These are phyloP conservation scores for Russula olivacea DNA, from an alignment of 768 basidiomycete genomes.

Conservation along the genomic window DNA sequence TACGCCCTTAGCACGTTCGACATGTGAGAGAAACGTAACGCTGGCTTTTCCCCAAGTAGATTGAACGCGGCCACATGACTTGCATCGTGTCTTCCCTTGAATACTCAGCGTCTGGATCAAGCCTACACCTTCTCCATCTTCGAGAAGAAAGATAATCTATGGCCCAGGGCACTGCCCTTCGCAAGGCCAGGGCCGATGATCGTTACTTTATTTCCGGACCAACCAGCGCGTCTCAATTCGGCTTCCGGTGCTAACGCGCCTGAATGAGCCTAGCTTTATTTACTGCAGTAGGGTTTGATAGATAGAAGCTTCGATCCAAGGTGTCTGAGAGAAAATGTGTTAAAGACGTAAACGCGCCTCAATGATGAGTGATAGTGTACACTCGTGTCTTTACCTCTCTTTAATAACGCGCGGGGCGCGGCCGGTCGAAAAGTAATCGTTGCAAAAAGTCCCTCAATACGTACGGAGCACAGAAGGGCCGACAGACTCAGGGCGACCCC, in stretches of 20 bases:
- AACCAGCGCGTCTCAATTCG: neutral
- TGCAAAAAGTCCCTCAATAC: neutral
- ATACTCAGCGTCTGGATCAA: neutral
- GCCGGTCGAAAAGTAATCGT: neutral
- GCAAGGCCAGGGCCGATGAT: neutral
- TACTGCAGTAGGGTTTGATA: neutral
- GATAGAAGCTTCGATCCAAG: neutral
- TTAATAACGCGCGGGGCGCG: neutral
- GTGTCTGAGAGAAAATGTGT: neutral
- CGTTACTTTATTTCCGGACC: neutral
- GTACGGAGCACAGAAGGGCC: neutral
- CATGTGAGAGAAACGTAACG: neutral
- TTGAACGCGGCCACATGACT: neutral
- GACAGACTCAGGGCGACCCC: neutral
- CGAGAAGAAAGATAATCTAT: neutral
- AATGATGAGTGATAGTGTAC: neutral
- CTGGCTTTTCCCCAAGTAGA: too few species aligned
- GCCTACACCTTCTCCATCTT: neutral
- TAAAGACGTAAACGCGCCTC: neutral
- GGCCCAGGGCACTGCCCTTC: neutral
- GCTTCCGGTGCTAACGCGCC: neutral
- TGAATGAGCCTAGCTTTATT: neutral
- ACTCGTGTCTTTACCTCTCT: neutral
- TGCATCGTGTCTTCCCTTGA: neutral
- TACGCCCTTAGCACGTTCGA: neutral